Evolutionary conservation across 768 basidiomycete species (phyloP), one percentile per base, ranked within the genome.

Genomic region (Pleurotus giganteus): DNA sequence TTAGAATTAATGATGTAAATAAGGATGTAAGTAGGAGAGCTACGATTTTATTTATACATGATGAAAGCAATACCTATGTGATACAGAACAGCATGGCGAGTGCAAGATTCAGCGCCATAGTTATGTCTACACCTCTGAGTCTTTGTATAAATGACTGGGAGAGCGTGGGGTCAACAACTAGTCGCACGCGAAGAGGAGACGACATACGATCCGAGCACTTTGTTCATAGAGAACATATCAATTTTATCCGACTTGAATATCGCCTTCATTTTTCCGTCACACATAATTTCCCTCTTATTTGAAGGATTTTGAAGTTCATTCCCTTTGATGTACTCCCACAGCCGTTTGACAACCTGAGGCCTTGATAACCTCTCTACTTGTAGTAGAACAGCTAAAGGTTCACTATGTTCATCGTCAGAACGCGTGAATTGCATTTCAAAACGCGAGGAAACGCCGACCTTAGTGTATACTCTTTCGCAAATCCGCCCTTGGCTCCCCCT

Each of bases 181-280:
- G 23, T 4, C 7, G 3, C 28, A 37, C n/a, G 24, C 23, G 23
- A 15, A 32, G 26, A 21, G 43, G 34, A 51, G 27, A 54, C 34
- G 5, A 72, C 80, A 67, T 61, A 93, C 88, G 86, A 76, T 66
- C 89, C 88, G 54, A 96, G 73, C 24, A 88, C 79, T 70, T 95
- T 93, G 78, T 95, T 96, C 94, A 96, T 96, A 60, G 78, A 84
- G 74, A 96, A 95, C 92, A 95, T 95, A 70, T 91, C 85, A 54
- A 97, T 83, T 67, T 84, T 89, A 59, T 92, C 89, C 11, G 82
- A 79, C 54, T 80, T 81, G 68, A 98, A 96, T 19, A 96, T 81
- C 4, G 85, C 82, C 63, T 78, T 80, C 61, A 97, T 66, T 15
- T 69, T 74, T 15, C 78, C 74, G 68, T 98, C 94, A 64, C 94